Base-by-base conservation (phyloP, 306 rosid genomes). In the Oemleria cerasiformis region DNA sequence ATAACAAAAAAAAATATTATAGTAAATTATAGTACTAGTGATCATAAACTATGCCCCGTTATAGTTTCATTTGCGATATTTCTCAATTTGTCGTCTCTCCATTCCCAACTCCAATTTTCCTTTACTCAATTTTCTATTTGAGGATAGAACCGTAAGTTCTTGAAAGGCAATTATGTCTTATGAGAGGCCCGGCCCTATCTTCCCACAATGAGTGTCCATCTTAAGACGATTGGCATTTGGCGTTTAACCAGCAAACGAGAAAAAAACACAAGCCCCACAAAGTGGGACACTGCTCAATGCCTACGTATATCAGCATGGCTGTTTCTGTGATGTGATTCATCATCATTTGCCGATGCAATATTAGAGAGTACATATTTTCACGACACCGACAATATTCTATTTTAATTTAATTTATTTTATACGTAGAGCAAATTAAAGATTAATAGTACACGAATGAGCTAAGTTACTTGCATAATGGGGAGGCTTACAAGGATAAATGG, bases 381-480 rank as follows among this genome's bases (percentile, higher is more conserved):
- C 6, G 36, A 30, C 3, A 30, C 36, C 4, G 3, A 30, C 0
- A 30, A 1, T 30, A 30, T 30, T 30, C 36, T 30, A 30, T 30
- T 30, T 4, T 30, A 30, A 30, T 30, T 30, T 30, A 30, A 30
- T 30, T 2, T 30, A 30, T 30, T 30, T 30, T 30, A 30, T 30
- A 30, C 3, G 36, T 30, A 30, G 36, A 30, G 3, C 36, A 30
- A 30, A 30, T 30, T 30, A 30, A 30, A 30, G 30, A 30, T 30
- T 30, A 30, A 30, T 30, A 30, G 36, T 21, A 23, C 14, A 20
- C 40, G 7, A 61, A 61, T 61, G 25, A 16, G 48, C 1, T 55
- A 65, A 49, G 53, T 76, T 54, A 61, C 73, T 76, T 80, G 75
- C 36, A 80, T 30, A 38, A n/a, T 17, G 30, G 81, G 81, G 62